Conservation (phyloP, 2,329 filamentous ascomycete species). For the Pyrenophora teres region DNA sequence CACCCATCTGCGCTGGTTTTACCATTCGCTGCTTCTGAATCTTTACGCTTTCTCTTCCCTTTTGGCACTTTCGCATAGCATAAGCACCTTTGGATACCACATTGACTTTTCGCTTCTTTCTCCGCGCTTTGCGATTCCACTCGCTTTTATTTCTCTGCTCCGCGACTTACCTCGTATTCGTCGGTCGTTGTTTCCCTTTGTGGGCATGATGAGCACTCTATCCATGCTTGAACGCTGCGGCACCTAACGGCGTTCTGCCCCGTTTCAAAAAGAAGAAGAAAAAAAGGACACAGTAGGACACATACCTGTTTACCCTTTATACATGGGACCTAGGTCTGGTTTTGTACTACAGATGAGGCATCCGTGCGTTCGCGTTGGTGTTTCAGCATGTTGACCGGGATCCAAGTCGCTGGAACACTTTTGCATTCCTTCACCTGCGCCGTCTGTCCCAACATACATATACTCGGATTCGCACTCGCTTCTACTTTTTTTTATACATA, state of each 20-base stretch:
- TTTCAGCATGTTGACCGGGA: conserved; percentile 8
- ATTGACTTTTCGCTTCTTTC: neutral
- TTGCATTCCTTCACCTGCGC: no score
- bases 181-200: neutral
- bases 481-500: no score
- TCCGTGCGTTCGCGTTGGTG: conserved; percentile 15
- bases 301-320: no score
- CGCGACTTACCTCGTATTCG: neutral
- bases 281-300: no score
- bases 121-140: no score
- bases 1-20: no score
- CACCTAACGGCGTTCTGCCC: no score
- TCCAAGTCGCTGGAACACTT: neutral
- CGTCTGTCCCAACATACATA: no score
- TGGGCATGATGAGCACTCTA: neutral
- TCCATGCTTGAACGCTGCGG: neutral
- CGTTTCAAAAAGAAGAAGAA: no score
- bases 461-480: no score
- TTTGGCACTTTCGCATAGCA: neutral
- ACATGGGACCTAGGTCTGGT: neutral
- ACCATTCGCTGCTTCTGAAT: neutral
- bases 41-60: neutral
- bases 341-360: conserved; percentile 1
- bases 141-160: neutral
- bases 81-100: neutral